Percentiles rank a stretch among this genome's conserved stretches.
Evolutionary conservation across 164 flowering plant genomes (phyloP).

Genomic region (Taxillus chinensis): DNA sequence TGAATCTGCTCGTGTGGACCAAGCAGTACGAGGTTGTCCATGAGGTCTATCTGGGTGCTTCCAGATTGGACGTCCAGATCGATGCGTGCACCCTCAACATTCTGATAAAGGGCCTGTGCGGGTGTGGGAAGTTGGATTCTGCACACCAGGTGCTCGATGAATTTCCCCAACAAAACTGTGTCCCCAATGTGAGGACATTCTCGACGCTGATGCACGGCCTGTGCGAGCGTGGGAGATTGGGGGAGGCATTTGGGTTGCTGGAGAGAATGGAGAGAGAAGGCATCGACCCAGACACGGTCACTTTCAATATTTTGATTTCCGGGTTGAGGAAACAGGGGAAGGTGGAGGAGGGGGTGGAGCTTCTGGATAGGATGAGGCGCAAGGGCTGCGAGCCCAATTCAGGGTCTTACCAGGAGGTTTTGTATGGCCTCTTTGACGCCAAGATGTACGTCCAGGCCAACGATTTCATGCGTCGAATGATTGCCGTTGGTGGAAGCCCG

Average conservation of each 20-base stretch:
- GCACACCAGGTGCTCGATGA: conserved; percentile 70
- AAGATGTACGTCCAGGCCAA: conserved; percentile 50
- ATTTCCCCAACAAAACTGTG: conserved; percentile 53
- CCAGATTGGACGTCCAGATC: conserved; percentile 47
- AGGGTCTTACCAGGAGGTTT: conserved; percentile 62
- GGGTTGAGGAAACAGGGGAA: conserved; percentile 64
- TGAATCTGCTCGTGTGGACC: conserved; percentile 57
- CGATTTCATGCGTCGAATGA: conserved; percentile 41
- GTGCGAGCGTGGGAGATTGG: conserved; percentile 44
- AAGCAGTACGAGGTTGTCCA: conserved; percentile 50
- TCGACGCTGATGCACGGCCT: conserved; percentile 66
- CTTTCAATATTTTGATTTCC: conserved; percentile 64
- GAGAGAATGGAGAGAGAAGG: conserved; percentile 68
- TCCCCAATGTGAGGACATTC: conserved; percentile 58
- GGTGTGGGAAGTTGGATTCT: conserved; percentile 46
- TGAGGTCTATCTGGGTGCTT: conserved; percentile 48
- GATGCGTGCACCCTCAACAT: conserved; percentile 79
- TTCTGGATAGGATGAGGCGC: conserved; percentile 48
- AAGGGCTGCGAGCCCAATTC: conserved; percentile 71
- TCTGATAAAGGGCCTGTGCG: conserved; percentile 67
- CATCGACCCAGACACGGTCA: conserved; percentile 51
- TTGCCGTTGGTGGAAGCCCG: conserved; percentile 32
- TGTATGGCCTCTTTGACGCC: conserved; percentile 56
- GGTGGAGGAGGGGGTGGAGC: conserved; percentile 41
- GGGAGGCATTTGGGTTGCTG: conserved; percentile 55